A percentile compares a stretch with the other conserved stretches of the same genome.
Evolutionary conservation across 768 basidiomycete species (phyloP).

Genomic region (Lepiota brunneoincarnata): DNA sequence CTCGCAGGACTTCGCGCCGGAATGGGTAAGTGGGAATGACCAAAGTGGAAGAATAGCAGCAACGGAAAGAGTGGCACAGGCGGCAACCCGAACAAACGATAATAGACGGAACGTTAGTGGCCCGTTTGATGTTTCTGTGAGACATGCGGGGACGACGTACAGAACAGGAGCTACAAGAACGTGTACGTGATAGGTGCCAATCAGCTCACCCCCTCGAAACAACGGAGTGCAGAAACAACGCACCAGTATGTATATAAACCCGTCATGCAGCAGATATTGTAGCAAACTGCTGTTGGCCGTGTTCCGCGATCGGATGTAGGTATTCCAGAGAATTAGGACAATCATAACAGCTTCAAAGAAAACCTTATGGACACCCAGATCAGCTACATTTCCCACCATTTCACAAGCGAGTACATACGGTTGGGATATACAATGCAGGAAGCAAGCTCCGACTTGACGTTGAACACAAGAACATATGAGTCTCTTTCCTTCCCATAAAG

Average conservation of each 20-base stretch:
- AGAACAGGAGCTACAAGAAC: conserved; percentile 1
- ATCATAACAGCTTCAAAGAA: conserved; percentile 7
- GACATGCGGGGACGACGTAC: background rate
- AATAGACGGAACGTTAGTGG: background rate
- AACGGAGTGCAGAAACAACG: background rate
- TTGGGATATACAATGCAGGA: background rate
- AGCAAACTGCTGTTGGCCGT: background rate
- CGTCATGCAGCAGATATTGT: background rate
- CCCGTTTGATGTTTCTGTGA: background rate
- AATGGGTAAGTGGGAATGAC: background rate
- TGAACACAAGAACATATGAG: background rate
- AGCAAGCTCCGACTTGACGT: background rate
- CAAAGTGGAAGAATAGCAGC: background rate
- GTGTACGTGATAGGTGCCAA: background rate
- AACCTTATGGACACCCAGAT: background rate
- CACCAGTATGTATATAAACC: conserved; percentile 6
- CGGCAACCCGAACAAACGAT: background rate
- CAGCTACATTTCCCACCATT: too few species aligned
- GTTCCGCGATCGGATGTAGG: background rate
- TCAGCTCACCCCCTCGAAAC: background rate
- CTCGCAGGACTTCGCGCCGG: background rate
- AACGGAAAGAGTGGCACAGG: too few species aligned
- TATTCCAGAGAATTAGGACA: background rate
- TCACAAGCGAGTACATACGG: background rate
- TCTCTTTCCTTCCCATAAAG: background rate